Base-by-base conservation (phyloP, 148 eudicot species). In the Persicaria tinctoria region DNA sequence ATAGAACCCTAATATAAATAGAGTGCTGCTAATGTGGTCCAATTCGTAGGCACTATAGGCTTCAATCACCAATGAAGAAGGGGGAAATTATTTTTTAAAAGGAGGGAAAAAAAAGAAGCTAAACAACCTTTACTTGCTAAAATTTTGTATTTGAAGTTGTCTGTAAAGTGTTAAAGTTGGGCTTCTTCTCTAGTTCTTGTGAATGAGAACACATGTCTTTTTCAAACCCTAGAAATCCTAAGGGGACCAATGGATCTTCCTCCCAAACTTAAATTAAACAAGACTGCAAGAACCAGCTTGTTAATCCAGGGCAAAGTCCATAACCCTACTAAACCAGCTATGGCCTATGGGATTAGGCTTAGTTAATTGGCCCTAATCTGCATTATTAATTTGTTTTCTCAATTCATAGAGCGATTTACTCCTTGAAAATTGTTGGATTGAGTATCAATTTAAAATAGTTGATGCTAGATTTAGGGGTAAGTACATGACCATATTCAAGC, bases 111-210 rank as follows among this genome's bases (percentile, higher is more conserved):
- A 60, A 60, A 27, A 9, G 20, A 23, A 23, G 68, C 38, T 60
- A 18, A 8, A 27, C 68, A 60, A 41, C 44, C 68, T 60, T 60
- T 60, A 8, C 68, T 60, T 60, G 13, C 68, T 60, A 57, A 27
- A 17, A 57, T 57, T 57, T 0, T 27, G 68, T 63, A 66, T 14
- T 41, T 66, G 17, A 66, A 66, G 47, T 66, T 44, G 47, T 66
- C 70, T 66, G 70, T 66, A 66, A 66, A 66, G 70, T 41, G 70
- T 38, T 66, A 66, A 32, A 41, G 70, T 66, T 66, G 17, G 14
- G 13, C 70, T 14, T 41, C 70, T 66, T 66, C 70, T 66, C 70
- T 14, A 66, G 48, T 66, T 66, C 7, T 5, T 41, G 48, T 66
- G 47, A 12, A 66, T 66, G 46, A 66, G 14, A 38, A 66, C 17